A percentile compares a stretch with the other conserved stretches of the same genome.
Conservation (phyloP, 441 rosid species). For the Populus trichocarpa region DNA sequence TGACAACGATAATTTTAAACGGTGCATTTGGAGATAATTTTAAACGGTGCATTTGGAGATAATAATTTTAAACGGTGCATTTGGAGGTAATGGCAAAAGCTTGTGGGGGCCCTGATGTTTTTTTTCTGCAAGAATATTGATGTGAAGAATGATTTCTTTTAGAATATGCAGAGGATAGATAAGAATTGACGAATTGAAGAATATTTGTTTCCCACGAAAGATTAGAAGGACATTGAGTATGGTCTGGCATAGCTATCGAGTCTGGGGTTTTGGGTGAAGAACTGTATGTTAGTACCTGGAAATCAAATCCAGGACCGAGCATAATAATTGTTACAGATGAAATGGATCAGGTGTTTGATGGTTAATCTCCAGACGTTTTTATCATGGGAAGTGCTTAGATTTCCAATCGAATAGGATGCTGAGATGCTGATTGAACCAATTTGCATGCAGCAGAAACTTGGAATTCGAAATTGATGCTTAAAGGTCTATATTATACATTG, state of each 20-base stretch:
- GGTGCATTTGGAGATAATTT: neutral
- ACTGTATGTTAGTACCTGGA: neutral
- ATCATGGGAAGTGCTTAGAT: neutral
- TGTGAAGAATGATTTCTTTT: neutral
- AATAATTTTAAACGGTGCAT: neutral
- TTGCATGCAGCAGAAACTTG: conserved; percentile 1
- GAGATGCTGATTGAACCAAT: neutral
- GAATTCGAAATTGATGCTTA: conserved; percentile 15
- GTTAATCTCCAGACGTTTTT: neutral
- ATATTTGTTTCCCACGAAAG: neutral
- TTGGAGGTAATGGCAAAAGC: too few relatives aligned
- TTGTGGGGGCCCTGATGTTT: neutral
- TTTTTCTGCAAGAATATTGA: neutral
- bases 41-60: too few relatives aligned
- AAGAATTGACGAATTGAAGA: neutral
- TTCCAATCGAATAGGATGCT: neutral
- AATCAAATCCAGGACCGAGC: neutral
- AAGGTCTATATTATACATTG: conserved; percentile 43
- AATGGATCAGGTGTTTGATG: neutral
- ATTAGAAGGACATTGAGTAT: neutral
- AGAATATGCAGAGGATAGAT: neutral
- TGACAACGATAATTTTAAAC: neutral
- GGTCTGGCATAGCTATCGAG: neutral
- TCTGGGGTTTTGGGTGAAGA: neutral
- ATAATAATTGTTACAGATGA: neutral